Conservation (phyloP, 495 filamentous ascomycete genomes). For the Neurospora intermedia region DNA sequence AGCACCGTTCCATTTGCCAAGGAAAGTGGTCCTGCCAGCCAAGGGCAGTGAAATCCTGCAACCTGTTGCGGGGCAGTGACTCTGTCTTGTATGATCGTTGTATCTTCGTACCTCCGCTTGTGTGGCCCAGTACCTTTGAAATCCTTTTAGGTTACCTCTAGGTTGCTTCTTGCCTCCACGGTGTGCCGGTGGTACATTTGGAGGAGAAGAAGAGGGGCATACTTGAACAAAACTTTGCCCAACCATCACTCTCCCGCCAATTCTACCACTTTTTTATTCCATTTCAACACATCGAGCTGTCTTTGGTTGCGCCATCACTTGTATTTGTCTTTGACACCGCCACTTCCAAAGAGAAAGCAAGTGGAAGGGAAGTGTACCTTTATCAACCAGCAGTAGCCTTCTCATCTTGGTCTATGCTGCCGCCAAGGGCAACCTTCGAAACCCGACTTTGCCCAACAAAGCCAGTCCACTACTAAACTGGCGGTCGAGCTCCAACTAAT, state of each 20-base stretch:
- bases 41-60: background rate
- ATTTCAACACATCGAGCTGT: background rate
- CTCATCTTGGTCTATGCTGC: slow-evolving; percentile 21
- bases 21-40: background rate
- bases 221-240: background rate
- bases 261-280: background rate
- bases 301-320: background rate
- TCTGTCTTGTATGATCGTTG: background rate
- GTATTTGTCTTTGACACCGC: background rate
- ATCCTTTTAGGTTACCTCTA: background rate
- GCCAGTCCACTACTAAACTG: slow-evolving; percentile 4
- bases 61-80: background rate
- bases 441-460: slow-evolving; percentile 18
- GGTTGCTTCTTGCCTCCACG: background rate
- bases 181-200: background rate
- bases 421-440: slow-evolving; percentile 11
- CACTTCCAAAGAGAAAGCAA: slow-evolving; percentile 10
- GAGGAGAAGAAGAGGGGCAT: background rate
- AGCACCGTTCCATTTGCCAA: background rate
- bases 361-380: slow-evolving; percentile 1
- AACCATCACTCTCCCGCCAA: background rate
- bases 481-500: background rate
- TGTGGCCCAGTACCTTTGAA: background rate
- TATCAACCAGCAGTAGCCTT: slow-evolving; percentile 14
- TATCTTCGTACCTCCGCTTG: background rate